phyloP scores from a whole-genome alignment of 2,329 filamentous ascomycete species.

The Myrmaecium sp. region DNA sequence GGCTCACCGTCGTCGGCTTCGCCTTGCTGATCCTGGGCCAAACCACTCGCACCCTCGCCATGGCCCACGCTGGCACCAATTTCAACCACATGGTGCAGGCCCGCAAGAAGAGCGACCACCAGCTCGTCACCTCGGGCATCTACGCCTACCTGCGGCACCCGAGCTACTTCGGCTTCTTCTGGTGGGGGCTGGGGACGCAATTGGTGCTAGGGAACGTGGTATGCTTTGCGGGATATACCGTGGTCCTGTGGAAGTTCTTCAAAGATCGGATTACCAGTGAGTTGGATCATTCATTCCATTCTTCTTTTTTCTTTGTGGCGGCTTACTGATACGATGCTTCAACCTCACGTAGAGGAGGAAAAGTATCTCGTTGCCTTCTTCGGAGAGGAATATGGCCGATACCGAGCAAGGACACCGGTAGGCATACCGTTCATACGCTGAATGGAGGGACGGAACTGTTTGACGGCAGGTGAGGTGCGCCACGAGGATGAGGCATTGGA shows the following conservation, averaged over 20 bases:
- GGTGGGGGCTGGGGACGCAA: constrained; percentile 94
- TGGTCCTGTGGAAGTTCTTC: constrained; percentile 80
- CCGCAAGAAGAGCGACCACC: constrained; percentile 50
- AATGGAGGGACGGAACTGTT: too few relatives aligned
- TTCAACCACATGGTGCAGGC: constrained; percentile 78
- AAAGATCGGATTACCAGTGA: constrained; percentile 46
- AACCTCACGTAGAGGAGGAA: constrained; percentile 48
- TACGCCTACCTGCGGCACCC: constrained; percentile 69
- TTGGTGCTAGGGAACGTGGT: constrained; percentile 70
- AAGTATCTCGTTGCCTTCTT: constrained; percentile 65
- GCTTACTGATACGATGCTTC: not conserved
- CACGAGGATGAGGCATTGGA: too few relatives aligned
- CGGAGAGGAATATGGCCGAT: constrained; percentile 61
- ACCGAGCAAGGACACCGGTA: constrained; percentile 52
- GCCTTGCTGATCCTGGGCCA: constrained; percentile 54
- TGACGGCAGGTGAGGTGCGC: too few relatives aligned
- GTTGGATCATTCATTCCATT: constrained; percentile 15
- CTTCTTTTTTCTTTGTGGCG: constrained; percentile 2
- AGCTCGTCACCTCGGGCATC: constrained; percentile 67
- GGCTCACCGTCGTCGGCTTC: constrained; percentile 27
- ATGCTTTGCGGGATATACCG: constrained; percentile 56
- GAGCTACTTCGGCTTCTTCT: constrained; percentile 96
- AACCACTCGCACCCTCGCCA: constrained; percentile 58
- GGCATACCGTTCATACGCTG: constrained; percentile 61
- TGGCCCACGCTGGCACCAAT: constrained; percentile 74